phyloP scores from a whole-genome alignment of 345 rosid species.

The Rhodomyrtus tomentosa region DNA sequence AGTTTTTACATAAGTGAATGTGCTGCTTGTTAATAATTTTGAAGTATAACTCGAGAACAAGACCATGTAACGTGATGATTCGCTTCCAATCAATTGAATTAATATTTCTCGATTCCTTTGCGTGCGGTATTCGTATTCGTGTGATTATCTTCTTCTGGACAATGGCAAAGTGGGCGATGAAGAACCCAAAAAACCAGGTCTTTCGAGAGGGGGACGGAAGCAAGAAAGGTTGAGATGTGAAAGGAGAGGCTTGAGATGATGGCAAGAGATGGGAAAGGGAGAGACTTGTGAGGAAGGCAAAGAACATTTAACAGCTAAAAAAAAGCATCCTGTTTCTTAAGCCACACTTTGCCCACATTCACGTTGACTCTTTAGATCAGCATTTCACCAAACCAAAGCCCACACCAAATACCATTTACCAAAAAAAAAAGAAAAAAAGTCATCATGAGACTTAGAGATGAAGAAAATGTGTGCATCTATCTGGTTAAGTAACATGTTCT shows the following conservation, averaged over 20 bases:
- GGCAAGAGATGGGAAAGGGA: neutral
- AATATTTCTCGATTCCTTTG: too few species aligned
- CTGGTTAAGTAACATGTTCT: neutral
- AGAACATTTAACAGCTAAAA: neutral
- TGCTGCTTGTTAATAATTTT: neutral
- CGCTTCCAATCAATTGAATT: neutral
- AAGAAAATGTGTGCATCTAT: neutral
- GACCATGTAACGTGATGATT: neutral
- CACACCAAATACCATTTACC: neutral
- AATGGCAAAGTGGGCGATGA: neutral
- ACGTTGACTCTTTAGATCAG: neutral
- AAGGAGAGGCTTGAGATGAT: neutral
- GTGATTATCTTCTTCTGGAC: too few species aligned
- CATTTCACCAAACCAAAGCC: neutral
- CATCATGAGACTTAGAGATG: neutral
- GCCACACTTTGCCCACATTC: neutral
- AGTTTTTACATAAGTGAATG: neutral
- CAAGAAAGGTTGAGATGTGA: neutral
- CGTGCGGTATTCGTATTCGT: too few species aligned
- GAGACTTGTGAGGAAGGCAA: neutral
- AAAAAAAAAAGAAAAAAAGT: too few species aligned
- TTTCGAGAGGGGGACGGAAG: neutral
- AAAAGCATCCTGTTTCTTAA: neutral
- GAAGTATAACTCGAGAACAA: accelerated
- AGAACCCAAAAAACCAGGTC: neutral